These are phyloP conservation scores for Schoenoplectus tabernaemontani DNA, from an alignment of 202 grass and related monocot genomes.

Conservation along the genomic window DNA sequence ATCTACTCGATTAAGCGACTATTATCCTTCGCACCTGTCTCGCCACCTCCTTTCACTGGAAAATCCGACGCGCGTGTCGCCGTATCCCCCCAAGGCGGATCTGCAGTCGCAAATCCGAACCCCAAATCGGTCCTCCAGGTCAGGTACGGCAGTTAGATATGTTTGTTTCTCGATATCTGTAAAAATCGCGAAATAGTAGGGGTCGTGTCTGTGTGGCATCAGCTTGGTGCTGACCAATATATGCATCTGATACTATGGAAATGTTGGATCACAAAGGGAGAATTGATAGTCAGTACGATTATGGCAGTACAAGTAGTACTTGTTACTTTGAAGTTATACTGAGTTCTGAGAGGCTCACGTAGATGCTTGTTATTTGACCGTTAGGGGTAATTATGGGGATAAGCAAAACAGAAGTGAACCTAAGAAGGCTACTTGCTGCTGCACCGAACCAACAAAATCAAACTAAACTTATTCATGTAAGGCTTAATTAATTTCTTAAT, in stretches of 20 bases:
- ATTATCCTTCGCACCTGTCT: conserved; percentile 16
- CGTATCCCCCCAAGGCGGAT: not conserved
- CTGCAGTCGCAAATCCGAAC: not conserved
- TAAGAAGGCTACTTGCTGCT: conserved; percentile 66
- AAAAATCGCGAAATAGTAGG: not conserved
- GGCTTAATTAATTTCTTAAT: not conserved
- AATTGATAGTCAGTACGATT: not conserved
- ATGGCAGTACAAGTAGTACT: not conserved
- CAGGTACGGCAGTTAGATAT: not conserved
- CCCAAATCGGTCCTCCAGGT: not conserved
- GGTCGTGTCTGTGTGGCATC: not conserved
- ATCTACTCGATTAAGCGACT: not conserved
- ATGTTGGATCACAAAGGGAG: not conserved
- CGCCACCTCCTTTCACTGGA: conserved; percentile 1
- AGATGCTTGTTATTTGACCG: not conserved
- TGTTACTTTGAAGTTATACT: not conserved
- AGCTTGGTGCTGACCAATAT: not conserved
- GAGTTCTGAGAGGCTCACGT: not conserved
- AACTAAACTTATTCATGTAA: conserved; percentile 81
- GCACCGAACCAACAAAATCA: conserved; percentile 78
- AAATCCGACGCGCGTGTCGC: not conserved
- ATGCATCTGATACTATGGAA: not conserved
- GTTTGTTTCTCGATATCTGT: not conserved
- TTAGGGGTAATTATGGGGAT: conserved; percentile 44
- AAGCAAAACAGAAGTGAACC: conserved; percentile 84